Conservation (phyloP, 768 basidiomycete species). For the Mycena pura region DNA sequence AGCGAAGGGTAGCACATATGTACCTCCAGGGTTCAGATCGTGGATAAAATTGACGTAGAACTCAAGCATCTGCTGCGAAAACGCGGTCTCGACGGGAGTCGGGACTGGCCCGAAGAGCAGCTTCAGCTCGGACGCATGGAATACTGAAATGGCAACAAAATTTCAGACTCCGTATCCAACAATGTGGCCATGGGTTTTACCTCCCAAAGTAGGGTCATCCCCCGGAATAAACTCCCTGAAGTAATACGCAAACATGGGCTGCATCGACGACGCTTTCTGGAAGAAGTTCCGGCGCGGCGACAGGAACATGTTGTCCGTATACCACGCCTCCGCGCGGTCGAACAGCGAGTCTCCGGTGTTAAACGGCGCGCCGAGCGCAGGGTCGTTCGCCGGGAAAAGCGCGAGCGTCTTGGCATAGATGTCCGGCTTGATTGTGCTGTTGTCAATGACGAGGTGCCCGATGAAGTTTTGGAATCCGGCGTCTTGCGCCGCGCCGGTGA, state of each 20-base stretch:
- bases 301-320: conserved; percentile 64
- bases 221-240: conserved; percentile 67
- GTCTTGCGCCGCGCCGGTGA: conserved; percentile 48
- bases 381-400: conserved; percentile 57
- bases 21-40: conserved; percentile 63
- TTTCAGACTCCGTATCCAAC: too few relatives aligned
- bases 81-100: conserved; percentile 47
- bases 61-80: conserved; percentile 55
- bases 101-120: conserved; percentile 58
- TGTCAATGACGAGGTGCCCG: conserved; percentile 56
- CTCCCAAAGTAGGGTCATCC: conserved; percentile 53
- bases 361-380: conserved; percentile 55
- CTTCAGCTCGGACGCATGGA: conserved; percentile 55
- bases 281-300: conserved; percentile 58
- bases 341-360: conserved; percentile 67
- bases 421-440: conserved; percentile 51
- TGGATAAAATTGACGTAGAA: conserved; percentile 64
- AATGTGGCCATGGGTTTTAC: conserved; percentile 33
- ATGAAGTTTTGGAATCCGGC: conserved; percentile 56
- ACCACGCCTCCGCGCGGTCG: conserved; percentile 63
- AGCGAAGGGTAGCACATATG: background rate
- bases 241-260: conserved; percentile 60
- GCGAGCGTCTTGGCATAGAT: conserved; percentile 46
- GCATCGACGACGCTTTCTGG: conserved; percentile 50
- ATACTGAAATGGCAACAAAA: conserved; percentile 38